These are phyloP conservation scores for Cryptococcus amylolentus DNA, from an alignment of 1,284 basidiomycete genomes.

Conservation along the genomic window DNA sequence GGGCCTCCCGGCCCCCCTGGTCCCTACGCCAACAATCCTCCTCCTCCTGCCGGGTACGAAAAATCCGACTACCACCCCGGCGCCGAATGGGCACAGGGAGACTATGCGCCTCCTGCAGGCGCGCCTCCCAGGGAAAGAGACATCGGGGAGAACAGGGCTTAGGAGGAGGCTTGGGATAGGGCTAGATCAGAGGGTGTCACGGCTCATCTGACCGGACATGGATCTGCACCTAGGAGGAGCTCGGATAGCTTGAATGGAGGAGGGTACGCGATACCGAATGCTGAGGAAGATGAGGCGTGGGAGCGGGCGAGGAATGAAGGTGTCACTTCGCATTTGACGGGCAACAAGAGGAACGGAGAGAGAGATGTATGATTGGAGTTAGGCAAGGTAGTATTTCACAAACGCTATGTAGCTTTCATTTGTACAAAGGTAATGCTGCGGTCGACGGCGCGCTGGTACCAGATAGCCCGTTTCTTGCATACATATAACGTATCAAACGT, in stretches of 20 bases:
- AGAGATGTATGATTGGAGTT: neutral
- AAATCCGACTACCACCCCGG: slow-evolving; percentile 36
- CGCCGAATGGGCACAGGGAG: slow-evolving; percentile 30
- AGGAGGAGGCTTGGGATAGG: slow-evolving; percentile 43
- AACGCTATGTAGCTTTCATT: no score
- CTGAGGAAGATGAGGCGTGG: slow-evolving; percentile 45
- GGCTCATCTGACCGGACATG: slow-evolving; percentile 40
- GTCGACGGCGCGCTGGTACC: no score
- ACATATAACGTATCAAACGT: no score
- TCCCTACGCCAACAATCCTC: slow-evolving; percentile 8
- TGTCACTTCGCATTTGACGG: slow-evolving; percentile 42
- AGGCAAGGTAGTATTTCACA: no score
- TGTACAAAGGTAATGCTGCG: no score
- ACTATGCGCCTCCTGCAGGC: slow-evolving; percentile 25
- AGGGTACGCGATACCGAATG: slow-evolving; percentile 34
- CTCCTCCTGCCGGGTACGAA: slow-evolving; percentile 21
- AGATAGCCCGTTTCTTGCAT: no score
- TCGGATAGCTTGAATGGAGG: slow-evolving; percentile 4
- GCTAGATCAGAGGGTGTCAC: slow-evolving; percentile 33
- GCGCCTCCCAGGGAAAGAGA: slow-evolving; percentile 16
- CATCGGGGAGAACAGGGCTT: slow-evolving; percentile 19
- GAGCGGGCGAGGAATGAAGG: slow-evolving; percentile 33
- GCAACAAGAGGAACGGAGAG: slow-evolving; percentile 6
- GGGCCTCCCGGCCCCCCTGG: slow-evolving; percentile 31
- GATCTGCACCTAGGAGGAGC: slow-evolving; percentile 1